phyloP scores from a whole-genome alignment of 495 filamentous ascomycete genomes.

The Hypoxylon fuscum region DNA sequence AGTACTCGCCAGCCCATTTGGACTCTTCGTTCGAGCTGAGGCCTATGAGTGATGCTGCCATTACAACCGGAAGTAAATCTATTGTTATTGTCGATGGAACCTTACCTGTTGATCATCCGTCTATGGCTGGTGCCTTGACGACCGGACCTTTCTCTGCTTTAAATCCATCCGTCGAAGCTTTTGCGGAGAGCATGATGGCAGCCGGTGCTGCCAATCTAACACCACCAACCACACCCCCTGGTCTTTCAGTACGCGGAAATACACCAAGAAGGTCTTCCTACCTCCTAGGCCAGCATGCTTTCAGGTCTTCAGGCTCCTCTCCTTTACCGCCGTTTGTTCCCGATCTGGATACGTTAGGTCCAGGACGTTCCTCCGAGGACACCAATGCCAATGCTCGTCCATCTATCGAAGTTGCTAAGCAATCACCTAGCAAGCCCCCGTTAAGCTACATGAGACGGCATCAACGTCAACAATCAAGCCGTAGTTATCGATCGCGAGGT shows the following conservation, averaged over 20 bases:
- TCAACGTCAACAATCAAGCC: constrained; percentile 50
- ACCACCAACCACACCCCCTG: constrained; percentile 64
- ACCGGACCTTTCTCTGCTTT: no score
- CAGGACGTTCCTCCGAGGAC: constrained; percentile 39
- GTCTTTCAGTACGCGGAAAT: constrained; percentile 41
- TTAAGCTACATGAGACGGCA: constrained; percentile 49
- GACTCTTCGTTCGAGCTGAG: constrained; percentile 47
- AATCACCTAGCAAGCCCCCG: constrained; percentile 42
- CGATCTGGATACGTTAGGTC: constrained; percentile 47
- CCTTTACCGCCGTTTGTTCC: constrained; percentile 52
- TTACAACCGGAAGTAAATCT: constrained; percentile 82
- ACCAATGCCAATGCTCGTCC: constrained; percentile 28
- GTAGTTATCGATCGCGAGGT: constrained; percentile 49
- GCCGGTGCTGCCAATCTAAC: constrained; percentile 56
- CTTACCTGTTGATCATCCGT: constrained; percentile 49
- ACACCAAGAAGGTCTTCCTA: constrained; percentile 62
- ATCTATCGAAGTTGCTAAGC: constrained; percentile 45
- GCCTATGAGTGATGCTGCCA: constrained; percentile 57
- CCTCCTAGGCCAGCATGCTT: constrained; percentile 55
- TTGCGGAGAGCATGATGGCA: constrained; percentile 57
- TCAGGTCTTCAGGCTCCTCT: constrained; percentile 41
- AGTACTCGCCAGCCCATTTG: constrained; percentile 53
- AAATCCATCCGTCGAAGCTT: constrained; percentile 59
- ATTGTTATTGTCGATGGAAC: constrained; percentile 89
- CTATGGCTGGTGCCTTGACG: constrained; percentile 58